A percentile compares a stretch with the other conserved stretches of the same genome.
Evolutionary conservation across 129 eudicot species (phyloP).

Genomic region (Glebionis coronaria): DNA sequence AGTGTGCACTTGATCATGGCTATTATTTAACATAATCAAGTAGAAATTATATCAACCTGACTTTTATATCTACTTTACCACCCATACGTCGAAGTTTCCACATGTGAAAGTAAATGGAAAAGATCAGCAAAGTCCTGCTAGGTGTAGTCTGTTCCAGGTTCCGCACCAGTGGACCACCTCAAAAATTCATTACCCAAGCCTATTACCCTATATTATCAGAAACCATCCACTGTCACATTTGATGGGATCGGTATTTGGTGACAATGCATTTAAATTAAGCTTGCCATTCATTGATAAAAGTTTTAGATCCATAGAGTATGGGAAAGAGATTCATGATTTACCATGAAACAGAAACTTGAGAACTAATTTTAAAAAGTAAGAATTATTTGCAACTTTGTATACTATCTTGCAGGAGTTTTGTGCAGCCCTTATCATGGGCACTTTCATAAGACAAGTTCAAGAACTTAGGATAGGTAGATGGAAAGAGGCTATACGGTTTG

Average conservation of each 20-base stretch:
- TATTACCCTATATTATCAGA: too few relatives aligned
- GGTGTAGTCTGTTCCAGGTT: constrained; percentile 65
- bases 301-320: too few relatives aligned
- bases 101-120: constrained; percentile 75
- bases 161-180: constrained; percentile 83
- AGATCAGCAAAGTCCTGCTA: constrained; percentile 75
- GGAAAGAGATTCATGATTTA: too few relatives aligned
- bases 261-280: too few relatives aligned
- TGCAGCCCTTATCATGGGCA: constrained; percentile 87
- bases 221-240: too few relatives aligned
- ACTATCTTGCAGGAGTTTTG: constrained; percentile 87
- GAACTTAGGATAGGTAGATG: constrained; percentile 85
- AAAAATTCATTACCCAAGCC: constrained; percentile 86
- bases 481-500: constrained; percentile 96
- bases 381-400: constrained; percentile 68
- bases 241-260: too few relatives aligned
- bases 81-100: constrained; percentile 77
- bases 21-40: too few relatives aligned
- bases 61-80: constrained; percentile 44
- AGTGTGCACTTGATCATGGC: too few relatives aligned
- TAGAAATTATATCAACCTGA: too few relatives aligned
- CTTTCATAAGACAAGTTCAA: constrained; percentile 87
- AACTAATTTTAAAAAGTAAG: too few relatives aligned
- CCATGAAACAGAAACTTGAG: too few relatives aligned
- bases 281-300: too few relatives aligned